phyloP scores from a whole-genome alignment of 176 grass and related monocot species.

The Pontederia crassipes region DNA sequence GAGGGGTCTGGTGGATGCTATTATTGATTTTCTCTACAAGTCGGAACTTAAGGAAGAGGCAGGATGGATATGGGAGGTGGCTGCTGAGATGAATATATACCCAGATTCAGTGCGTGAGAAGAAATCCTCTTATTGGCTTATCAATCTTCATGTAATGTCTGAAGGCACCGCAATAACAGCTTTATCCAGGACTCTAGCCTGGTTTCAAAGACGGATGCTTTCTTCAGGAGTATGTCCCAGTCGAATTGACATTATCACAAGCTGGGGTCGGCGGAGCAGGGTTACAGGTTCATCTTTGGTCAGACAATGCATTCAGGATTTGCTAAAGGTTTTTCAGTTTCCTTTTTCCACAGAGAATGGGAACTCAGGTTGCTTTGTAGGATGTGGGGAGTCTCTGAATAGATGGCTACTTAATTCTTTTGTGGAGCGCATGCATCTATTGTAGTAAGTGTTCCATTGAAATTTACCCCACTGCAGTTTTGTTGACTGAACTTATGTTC shows the following conservation, averaged over 20 bases:
- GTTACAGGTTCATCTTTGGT: slow-evolving; percentile 79
- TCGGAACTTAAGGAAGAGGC: slow-evolving; percentile 93
- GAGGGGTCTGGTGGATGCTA: slow-evolving; percentile 76
- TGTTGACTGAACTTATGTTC: slow-evolving; percentile 24
- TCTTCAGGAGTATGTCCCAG: slow-evolving; percentile 34
- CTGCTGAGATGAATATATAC: slow-evolving; percentile 75
- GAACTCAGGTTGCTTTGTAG: slow-evolving; percentile 83
- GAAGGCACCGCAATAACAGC: slow-evolving; percentile 85
- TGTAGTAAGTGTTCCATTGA: slow-evolving; percentile 28
- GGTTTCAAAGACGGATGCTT: slow-evolving; percentile 76
- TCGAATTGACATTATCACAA: slow-evolving; percentile 83
- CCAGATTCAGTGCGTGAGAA: slow-evolving; percentile 80
- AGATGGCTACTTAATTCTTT: slow-evolving; percentile 82
- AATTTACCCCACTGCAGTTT: slow-evolving; percentile 39
- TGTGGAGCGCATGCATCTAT: slow-evolving; percentile 91
- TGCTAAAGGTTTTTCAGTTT: slow-evolving; percentile 62
- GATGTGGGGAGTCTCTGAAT: slow-evolving; percentile 65
- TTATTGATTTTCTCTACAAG: slow-evolving; percentile 85
- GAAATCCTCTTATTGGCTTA: slow-evolving; percentile 62
- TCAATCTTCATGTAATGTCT: slow-evolving; percentile 92
- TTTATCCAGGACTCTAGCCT: slow-evolving; percentile 69
- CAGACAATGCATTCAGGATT: slow-evolving; percentile 65
- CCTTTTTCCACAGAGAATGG: slow-evolving; percentile 50
- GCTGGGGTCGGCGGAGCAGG: slow-evolving; percentile 90
- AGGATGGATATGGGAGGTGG: slow-evolving; percentile 89